Percentiles rank a stretch among this genome's conserved stretches.
Conservation (phyloP, 441 rosid genomes). For the Populus trichocarpa region DNA sequence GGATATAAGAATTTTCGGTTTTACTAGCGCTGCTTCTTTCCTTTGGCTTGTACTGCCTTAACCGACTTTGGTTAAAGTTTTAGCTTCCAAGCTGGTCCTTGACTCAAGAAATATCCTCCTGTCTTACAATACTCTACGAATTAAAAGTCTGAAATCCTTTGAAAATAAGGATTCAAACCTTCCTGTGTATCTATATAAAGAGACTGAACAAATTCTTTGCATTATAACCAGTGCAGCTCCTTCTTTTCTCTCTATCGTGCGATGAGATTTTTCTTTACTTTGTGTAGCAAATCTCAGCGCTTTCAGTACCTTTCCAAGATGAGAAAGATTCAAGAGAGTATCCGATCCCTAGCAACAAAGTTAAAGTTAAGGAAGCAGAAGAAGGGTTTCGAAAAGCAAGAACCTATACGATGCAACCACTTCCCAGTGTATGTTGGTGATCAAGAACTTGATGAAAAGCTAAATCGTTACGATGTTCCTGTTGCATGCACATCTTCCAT, state of each 20-base stretch:
- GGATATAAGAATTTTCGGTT: too few species aligned
- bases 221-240: too few species aligned
- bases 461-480: background rate
- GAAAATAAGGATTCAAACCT: background rate
- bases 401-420: background rate
- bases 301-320: background rate
- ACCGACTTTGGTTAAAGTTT: too few species aligned
- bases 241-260: background rate
- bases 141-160: background rate
- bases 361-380: background rate
- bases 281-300: background rate
- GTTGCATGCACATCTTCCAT: background rate
- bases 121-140: background rate
- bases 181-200: background rate
- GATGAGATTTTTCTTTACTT: background rate
- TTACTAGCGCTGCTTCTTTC: too few species aligned
- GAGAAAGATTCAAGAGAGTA: background rate
- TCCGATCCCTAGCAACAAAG: background rate
- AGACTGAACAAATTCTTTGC: background rate
- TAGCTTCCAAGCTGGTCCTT: too few species aligned
- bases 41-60: too few species aligned
- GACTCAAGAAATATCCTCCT: background rate
- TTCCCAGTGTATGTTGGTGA: background rate
- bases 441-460: background rate
- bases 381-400: background rate